Conservation (phyloP, 2,329 filamentous ascomycete species). For the Oidium heveae region DNA sequence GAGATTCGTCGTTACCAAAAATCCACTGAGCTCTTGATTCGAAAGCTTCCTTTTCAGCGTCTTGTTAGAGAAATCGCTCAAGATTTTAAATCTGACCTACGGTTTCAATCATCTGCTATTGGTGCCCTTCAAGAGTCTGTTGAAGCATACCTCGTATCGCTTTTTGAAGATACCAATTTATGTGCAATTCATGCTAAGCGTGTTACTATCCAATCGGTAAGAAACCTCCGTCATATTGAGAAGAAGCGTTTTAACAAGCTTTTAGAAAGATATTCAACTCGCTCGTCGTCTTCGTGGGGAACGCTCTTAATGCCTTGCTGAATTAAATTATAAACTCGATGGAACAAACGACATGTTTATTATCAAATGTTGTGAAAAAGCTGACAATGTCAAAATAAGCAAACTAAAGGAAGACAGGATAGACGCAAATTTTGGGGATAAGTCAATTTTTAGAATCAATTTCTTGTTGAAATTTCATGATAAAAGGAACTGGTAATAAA, state of each 20-base stretch:
- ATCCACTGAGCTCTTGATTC: slow-evolving; percentile 83
- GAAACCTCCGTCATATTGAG: slow-evolving; percentile 18
- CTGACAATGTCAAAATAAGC: background rate
- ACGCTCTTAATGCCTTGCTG: background rate
- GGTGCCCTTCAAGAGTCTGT: slow-evolving; percentile 94
- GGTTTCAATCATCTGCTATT: slow-evolving; percentile 97
- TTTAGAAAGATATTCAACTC: slow-evolving; percentile 1
- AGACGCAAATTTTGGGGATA: background rate
- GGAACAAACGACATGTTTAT: background rate
- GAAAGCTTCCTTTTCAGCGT: slow-evolving; percentile 94
- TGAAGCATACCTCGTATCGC: slow-evolving; percentile 92
- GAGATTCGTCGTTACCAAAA: slow-evolving; percentile 98
- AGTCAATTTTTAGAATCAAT: too few relatives aligned
- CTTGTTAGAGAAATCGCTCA: slow-evolving; percentile 92
- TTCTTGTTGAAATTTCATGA: too few relatives aligned
- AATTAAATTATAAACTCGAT: background rate
- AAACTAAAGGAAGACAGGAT: background rate
- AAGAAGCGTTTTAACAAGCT: background rate
- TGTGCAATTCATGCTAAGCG: slow-evolving; percentile 99
- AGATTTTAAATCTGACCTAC: slow-evolving; percentile 83
- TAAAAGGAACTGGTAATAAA: too few relatives aligned
- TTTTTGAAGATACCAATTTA: slow-evolving; percentile 37
- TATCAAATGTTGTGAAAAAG: background rate
- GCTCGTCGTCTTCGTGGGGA: slow-evolving; percentile 2
- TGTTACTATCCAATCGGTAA: slow-evolving; percentile 61